These are phyloP conservation scores for Camellia lanceoleosa DNA, from an alignment of 148 eudicot genomes.

Conservation along the genomic window DNA sequence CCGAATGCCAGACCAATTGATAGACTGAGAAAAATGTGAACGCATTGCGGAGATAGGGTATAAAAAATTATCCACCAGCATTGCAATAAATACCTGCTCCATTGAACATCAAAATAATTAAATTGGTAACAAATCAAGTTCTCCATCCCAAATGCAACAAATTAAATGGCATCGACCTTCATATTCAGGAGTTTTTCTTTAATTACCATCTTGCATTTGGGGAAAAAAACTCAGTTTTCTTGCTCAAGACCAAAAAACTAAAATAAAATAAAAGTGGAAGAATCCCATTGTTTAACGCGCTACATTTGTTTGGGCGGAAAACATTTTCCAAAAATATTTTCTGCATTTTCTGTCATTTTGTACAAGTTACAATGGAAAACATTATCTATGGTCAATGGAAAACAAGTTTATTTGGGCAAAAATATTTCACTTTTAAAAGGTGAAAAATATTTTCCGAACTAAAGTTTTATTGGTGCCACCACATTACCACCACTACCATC, in stretches of 20 bases:
- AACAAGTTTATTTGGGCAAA: no score
- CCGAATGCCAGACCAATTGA: constrained; percentile 93
- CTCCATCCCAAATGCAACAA: constrained; percentile 5
- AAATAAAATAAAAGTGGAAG: no score
- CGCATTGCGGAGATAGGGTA: constrained; percentile 79
- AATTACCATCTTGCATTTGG: background rate
- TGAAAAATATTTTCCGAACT: no score
- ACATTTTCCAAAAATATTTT: no score
- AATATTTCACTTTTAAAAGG: no score
- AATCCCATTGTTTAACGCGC: no score
- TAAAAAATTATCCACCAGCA: constrained; percentile 88
- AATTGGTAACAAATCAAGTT: background rate
- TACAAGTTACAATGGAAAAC: no score
- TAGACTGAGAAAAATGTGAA: constrained; percentile 83
- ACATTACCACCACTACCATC: no score
- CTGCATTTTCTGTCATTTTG: no score
- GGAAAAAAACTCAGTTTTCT: background rate
- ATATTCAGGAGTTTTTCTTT: background rate
- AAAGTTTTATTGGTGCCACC: no score
- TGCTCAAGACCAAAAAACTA: background rate
- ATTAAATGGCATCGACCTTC: background rate
- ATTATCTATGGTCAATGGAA: no score
- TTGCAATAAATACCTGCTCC: constrained; percentile 85
- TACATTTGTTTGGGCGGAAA: no score
- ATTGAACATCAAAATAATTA: constrained; percentile 9